Conservation (phyloP, 331 rosid genomes). For the Malus hybrid region DNA sequence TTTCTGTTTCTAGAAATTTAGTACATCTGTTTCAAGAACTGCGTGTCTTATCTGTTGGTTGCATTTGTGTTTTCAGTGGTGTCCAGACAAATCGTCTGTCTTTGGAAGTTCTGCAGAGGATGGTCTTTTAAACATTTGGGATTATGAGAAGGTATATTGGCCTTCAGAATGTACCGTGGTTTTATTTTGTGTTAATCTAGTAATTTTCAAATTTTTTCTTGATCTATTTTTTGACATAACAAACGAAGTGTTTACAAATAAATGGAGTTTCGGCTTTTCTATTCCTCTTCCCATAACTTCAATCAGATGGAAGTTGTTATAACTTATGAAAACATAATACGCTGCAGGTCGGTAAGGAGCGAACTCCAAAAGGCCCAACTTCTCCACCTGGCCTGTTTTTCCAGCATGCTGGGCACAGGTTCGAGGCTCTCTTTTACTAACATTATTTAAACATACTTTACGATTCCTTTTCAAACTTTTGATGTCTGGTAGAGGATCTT, state of each 20-base stretch:
- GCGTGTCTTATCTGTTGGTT: neutral
- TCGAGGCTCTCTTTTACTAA: neutral
- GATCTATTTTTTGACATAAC: neutral
- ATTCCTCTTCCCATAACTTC: neutral
- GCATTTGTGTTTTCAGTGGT: slow-evolving; percentile 65
- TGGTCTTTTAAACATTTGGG: slow-evolving; percentile 94
- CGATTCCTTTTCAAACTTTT: neutral
- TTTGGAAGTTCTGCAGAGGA: slow-evolving; percentile 99
- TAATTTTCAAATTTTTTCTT: neutral
- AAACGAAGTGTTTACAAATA: neutral
- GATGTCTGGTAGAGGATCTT: neutral
- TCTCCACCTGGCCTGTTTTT: slow-evolving; percentile 86
- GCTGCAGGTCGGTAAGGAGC: slow-evolving; percentile 80
- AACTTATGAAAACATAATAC: neutral
- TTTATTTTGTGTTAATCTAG: neutral
- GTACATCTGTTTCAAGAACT: slow-evolving; percentile 1
- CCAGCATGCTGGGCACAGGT: slow-evolving; percentile 99
- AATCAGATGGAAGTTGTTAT: neutral
- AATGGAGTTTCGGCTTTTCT: neutral
- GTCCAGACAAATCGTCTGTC: slow-evolving; percentile 90
- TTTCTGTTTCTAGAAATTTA: neutral
- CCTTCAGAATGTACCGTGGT: neutral
- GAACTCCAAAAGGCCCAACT: slow-evolving; percentile 45
- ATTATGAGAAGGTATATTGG: slow-evolving; percentile 68
- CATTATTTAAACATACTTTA: neutral